phyloP scores from a whole-genome alignment of 2,329 filamentous ascomycete genomes.

The Shiraia sp. region DNA sequence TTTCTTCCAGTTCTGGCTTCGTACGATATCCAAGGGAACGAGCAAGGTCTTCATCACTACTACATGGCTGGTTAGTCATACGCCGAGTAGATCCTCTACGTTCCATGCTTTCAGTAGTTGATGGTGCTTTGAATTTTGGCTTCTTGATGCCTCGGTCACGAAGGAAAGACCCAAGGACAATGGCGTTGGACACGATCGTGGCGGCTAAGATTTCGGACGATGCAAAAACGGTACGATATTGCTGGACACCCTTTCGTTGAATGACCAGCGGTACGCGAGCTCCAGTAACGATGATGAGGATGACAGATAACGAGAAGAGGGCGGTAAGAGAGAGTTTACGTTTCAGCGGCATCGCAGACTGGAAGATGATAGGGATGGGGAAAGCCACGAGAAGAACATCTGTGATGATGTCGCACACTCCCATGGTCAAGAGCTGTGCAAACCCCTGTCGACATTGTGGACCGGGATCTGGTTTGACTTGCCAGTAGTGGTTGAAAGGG shows the following conservation, averaged over 20 bases:
- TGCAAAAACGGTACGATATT: slow-evolving; percentile 84
- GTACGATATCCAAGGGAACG: slow-evolving; percentile 75
- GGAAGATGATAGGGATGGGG: slow-evolving; percentile 84
- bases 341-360: slow-evolving; percentile 73
- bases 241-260: slow-evolving; percentile 70
- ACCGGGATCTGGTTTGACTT: slow-evolving; percentile 74
- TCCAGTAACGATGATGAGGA: slow-evolving; percentile 76
- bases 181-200: slow-evolving; percentile 80
- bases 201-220: slow-evolving; percentile 90
- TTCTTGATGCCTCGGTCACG: slow-evolving; percentile 91
- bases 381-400: slow-evolving; percentile 87
- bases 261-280: slow-evolving; percentile 84
- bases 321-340: slow-evolving; percentile 78
- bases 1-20: slow-evolving; percentile 54
- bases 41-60: slow-evolving; percentile 89
- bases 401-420: slow-evolving; percentile 83
- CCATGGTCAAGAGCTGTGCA: slow-evolving; percentile 86
- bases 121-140: slow-evolving; percentile 68
- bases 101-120: slow-evolving; percentile 55
- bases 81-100: slow-evolving; percentile 63
- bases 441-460: slow-evolving; percentile 84
- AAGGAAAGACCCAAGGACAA: slow-evolving; percentile 91
- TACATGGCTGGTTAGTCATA: slow-evolving; percentile 74
- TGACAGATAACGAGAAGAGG: slow-evolving; percentile 82
- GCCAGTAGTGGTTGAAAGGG: slow-evolving; percentile 61